Evolutionary conservation across 768 basidiomycete genomes (phyloP), one percentile per base, ranked within the genome.

Genomic region (Hemileccinum rubropunctum): DNA sequence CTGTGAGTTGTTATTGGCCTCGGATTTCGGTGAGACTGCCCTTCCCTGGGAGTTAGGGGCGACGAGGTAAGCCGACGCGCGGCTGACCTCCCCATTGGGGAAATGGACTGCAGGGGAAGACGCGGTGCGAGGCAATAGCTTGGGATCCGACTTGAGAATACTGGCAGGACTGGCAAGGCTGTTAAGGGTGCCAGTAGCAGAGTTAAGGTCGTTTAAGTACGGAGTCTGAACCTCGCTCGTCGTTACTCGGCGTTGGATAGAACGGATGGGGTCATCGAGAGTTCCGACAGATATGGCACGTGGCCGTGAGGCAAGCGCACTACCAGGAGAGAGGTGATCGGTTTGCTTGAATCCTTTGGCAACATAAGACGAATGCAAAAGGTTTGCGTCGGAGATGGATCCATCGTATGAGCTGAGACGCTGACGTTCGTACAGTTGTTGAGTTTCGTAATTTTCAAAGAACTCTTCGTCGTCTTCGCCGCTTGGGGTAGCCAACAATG

Each of bases 211-310:
- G 54, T 72, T 81, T 56, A 81, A 59, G 65, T 83, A 88, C 21
- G 79, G 71, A 50, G 68, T 53, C 47, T 81, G 78, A 46, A 79
- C 67, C 54, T 86, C 86, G 36, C 71, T 76, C 3, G 79, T 77
- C 14, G 77, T 74, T 42, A 81, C 76, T 57, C 86, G 81, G 43
- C 83, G 83, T 61, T 86, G 85, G 17, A 88, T 71, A 26, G 81
- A 71, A 48, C 86, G 87, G 57, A 82, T 71, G 21, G 89, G 80
- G 60, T 92, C 90, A 58, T 92, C 91, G 40, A 93, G 81, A 51
- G 81, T 88, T 28, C 90, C 88, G n/a, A 92, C 88, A 30, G 91
- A 92, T 54, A 90, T 91, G 27, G 91, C 91, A 42, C 91, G 84
- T 18, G 91, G 88, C 40, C 90, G 75, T 34, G 72, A 68, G 9